Evolutionary conservation across 257 asterid genomes (phyloP), one percentile per base, ranked within the genome.

Genomic region (Ocimum tenuiflorum): DNA sequence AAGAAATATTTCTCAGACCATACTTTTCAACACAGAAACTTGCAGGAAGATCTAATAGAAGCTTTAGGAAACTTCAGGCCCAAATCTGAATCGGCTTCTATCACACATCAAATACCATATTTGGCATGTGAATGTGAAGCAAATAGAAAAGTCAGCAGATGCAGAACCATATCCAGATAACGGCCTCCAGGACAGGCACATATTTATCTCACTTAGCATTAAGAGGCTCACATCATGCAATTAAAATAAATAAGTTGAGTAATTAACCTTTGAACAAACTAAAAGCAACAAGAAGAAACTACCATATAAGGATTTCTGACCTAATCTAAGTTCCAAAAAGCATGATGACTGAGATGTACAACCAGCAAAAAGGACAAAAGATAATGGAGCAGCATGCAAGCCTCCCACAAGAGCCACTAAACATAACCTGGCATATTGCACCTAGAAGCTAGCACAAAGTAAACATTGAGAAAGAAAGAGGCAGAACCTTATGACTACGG

Each of bases 401-500:
- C 27, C 59, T 24, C 48, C 18, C 36, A 60, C 60, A n/a, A 43
- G 46, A 73, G 46, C 18, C 36, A 60, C 56, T 17, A 43, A 49
- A 78, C 41, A 27, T 65, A 45, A 22, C 50, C 33, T 13, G 31
- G 12, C 60, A 19, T 48, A 62, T 24, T 36, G 29, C 48, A 36
- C 41, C 19, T 60, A 31, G 56, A 53, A 51, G 57, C 57, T 53
- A 17, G 57, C 10, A 43, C 63, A 14, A 70, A 10, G 51, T 7
- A 36, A 48, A 17, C 33, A 10, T 12, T 33, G 39, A 36, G 56
- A 43, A 52, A 63, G 62, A 60, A 57, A 63, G 33, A 56, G 54
- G 59, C 24, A 33, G 60, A 76, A 94, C 99, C 99, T 94, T 80
- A 90, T 94, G 65, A 74, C 80, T 46, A 94, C 96, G 18, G 99